phyloP scores from a whole-genome alignment of 305 asterid species.

The Rubia tinctorum region DNA sequence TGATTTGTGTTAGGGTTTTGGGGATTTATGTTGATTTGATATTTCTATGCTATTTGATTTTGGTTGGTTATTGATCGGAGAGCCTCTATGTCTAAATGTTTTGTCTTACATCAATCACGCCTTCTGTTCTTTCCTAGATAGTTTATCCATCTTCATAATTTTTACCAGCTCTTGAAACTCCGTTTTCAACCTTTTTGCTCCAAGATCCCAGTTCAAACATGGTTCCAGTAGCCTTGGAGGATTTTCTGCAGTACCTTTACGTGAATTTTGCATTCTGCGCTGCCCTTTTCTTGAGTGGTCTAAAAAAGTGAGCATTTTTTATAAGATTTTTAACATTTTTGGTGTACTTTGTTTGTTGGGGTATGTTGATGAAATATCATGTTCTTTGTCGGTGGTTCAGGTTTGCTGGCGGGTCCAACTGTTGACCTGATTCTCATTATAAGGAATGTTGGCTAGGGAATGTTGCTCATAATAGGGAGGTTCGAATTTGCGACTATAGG shows the following conservation, averaged over 20 bases:
- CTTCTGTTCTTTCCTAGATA: not conserved
- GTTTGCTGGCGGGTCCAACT: slow-evolving; percentile 77
- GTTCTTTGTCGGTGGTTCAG: slow-evolving; percentile 35
- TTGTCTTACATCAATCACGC: not conserved
- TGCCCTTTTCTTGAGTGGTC: slow-evolving; percentile 66
- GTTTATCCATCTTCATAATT: not conserved
- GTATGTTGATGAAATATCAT: slow-evolving; percentile 6
- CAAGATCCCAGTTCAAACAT: slow-evolving; percentile 20
- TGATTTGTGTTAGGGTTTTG: not conserved
- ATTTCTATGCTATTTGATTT: not conserved
- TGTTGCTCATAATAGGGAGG: slow-evolving; percentile 6
- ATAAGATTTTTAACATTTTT: slow-evolving; percentile 2
- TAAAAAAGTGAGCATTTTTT: slow-evolving; percentile 56
- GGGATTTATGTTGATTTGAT: not conserved
- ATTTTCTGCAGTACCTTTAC: slow-evolving; percentile 47
- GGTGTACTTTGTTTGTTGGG: not conserved
- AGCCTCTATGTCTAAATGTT: not conserved
- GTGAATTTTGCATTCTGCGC: slow-evolving; percentile 67
- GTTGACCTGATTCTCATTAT: slow-evolving; percentile 62
- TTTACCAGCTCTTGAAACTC: not conserved
- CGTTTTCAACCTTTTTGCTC: not conserved
- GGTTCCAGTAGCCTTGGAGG: slow-evolving; percentile 31
- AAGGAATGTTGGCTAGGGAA: slow-evolving; percentile 49
- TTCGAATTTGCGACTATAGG: slow-evolving; percentile 34
- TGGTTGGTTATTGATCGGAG: slow-evolving; percentile 12